Evolutionary conservation across 2,329 filamentous ascomycete genomes (phyloP).

Genomic region (Arthrobotrys conoides): DNA sequence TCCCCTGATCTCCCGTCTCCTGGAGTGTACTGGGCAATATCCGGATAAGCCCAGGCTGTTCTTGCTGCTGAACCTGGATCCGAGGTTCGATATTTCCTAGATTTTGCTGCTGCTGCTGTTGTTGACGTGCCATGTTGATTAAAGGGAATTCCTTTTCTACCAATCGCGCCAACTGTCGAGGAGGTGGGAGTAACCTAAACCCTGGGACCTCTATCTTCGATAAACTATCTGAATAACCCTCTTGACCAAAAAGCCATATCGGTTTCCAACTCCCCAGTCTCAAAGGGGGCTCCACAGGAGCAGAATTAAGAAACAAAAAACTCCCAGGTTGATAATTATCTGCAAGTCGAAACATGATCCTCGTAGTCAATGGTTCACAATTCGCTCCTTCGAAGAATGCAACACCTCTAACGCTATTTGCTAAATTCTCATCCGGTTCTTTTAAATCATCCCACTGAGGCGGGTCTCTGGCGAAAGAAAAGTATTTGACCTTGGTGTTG

Average conservation of each 20-base stretch:
- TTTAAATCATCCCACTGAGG: conserved; percentile 20
- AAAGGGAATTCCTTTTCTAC: background rate
- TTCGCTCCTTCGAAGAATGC: conserved; percentile 29
- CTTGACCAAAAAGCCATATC: conserved; percentile 30
- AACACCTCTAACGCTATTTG: conserved; percentile 18
- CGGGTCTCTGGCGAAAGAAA: conserved; percentile 28
- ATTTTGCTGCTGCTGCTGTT: background rate
- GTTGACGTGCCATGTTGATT: background rate
- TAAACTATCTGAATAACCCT: conserved; percentile 25
- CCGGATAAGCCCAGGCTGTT: background rate
- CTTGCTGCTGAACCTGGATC: background rate
- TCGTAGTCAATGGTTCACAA: conserved; percentile 26
- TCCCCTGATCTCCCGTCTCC: too few relatives aligned
- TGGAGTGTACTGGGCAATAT: background rate
- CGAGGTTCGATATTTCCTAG: background rate
- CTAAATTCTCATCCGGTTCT: conserved; percentile 7
- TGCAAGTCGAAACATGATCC: conserved; percentile 27
- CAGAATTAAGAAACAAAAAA: conserved; percentile 17
- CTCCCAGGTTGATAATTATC: conserved; percentile 21
- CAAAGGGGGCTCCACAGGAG: background rate
- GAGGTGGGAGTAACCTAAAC: background rate
- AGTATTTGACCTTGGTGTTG: conserved; percentile 29
- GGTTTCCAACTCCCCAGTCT: conserved; percentile 36
- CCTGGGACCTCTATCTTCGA: conserved; percentile 1
- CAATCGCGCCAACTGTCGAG: background rate